A percentile compares a stretch with the other conserved stretches of the same genome.
Conservation (phyloP, 2,329 filamentous ascomycete genomes). For the Trichoderma harzianum region DNA sequence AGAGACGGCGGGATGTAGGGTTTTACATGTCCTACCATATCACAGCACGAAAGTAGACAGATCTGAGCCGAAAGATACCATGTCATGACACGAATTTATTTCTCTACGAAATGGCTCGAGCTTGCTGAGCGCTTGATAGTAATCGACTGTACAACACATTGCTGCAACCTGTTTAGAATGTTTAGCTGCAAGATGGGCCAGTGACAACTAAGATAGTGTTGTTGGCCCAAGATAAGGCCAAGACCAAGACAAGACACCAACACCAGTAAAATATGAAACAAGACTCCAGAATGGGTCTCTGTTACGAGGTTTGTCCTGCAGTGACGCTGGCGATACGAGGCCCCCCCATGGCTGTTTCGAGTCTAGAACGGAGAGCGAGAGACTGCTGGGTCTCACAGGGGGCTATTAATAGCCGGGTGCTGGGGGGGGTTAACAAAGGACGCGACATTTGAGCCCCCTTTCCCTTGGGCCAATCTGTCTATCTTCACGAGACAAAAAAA, state of each 20-base stretch:
- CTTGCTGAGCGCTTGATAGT: neutral
- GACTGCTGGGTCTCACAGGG: slow-evolving; percentile 4
- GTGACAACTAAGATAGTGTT: neutral
- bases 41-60: slow-evolving; percentile 10
- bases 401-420: neutral
- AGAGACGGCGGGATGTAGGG: neutral
- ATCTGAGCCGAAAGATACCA: slow-evolving; percentile 14
- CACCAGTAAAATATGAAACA: neutral
- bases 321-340: slow-evolving; percentile 2
- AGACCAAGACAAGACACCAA: neutral
- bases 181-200: neutral
- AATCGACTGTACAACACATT: neutral
- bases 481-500: neutral
- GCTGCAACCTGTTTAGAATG: neutral
- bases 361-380: slow-evolving; percentile 8
- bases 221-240: neutral
- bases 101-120: neutral
- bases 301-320: neutral
- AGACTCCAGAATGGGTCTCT: neutral
- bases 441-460: neutral
- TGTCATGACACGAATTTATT: slow-evolving; percentile 1
- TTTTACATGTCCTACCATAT: neutral
- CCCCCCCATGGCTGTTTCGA: slow-evolving; percentile 7
- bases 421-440: neutral
- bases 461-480: neutral